phyloP scores from a whole-genome alignment of 2,329 filamentous ascomycete species.

The Aspergillus sp. region DNA sequence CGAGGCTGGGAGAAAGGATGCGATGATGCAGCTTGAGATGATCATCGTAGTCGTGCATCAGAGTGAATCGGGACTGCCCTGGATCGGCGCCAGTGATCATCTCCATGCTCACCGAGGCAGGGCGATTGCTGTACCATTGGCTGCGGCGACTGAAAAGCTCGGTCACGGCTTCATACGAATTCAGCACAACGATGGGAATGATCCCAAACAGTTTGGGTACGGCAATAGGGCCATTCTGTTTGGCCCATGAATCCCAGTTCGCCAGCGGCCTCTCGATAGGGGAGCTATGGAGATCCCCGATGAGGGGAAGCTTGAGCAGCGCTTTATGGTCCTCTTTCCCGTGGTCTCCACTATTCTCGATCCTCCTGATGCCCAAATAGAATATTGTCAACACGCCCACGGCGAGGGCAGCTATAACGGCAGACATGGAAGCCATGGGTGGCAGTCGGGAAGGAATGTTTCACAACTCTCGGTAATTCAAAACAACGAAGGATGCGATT shows the following conservation, averaged over 20 bases:
- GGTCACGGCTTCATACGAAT: conserved; percentile 35
- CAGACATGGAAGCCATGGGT: neutral
- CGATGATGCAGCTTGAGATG: conserved; percentile 49
- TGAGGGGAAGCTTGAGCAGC: conserved; percentile 27
- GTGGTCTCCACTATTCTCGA: neutral
- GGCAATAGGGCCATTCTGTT: conserved; percentile 36
- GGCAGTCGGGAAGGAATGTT: neutral
- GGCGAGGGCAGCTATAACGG: neutral
- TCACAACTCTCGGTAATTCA: neutral
- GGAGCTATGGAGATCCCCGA: conserved; percentile 31
- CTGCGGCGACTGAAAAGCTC: conserved; percentile 45
- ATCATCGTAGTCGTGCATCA: conserved; percentile 55
- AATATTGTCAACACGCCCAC: conserved; percentile 8
- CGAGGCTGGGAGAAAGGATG: conserved; percentile 50
- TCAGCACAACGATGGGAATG: conserved; percentile 40
- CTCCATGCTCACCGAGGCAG: conserved; percentile 38
- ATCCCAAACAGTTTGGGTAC: conserved; percentile 30
- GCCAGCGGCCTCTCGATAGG: conserved; percentile 27
- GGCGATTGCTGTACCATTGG: conserved; percentile 41
- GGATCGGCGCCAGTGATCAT: conserved; percentile 34
- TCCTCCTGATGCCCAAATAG: conserved; percentile 2
- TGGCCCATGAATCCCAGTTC: conserved; percentile 36
- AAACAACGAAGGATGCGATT: neutral
- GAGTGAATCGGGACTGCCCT: conserved; percentile 24
- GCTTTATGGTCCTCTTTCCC: neutral